phyloP scores from a whole-genome alignment of 768 basidiomycete genomes.

The Tylopilus balloui region DNA sequence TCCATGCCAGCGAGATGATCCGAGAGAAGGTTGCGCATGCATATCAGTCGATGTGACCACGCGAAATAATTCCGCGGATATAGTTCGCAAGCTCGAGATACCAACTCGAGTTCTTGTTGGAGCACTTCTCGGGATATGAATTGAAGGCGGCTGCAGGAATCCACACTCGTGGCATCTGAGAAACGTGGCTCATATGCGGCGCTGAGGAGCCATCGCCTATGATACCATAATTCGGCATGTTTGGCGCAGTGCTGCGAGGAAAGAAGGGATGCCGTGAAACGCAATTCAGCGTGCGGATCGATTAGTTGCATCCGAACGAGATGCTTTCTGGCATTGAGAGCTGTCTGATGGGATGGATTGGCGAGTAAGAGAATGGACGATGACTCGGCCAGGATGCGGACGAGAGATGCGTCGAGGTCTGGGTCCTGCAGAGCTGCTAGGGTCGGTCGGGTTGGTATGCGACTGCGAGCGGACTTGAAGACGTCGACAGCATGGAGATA shows the following conservation, averaged over 20 bases:
- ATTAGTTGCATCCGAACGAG: constrained; percentile 40
- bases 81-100: constrained; percentile 48
- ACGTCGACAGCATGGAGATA: constrained; percentile 44
- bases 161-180: not conserved
- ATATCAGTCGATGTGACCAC: constrained; percentile 59
- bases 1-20: constrained; percentile 16
- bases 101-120: constrained; percentile 45
- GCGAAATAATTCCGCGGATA: constrained; percentile 75
- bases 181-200: constrained; percentile 26
- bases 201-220: constrained; percentile 61
- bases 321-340: constrained; percentile 55
- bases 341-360: constrained; percentile 69
- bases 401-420: constrained; percentile 3
- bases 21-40: constrained; percentile 35
- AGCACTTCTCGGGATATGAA: constrained; percentile 34
- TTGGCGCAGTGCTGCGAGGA: constrained; percentile 55
- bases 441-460: not conserved
- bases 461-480: constrained; percentile 30
- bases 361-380: constrained; percentile 53
- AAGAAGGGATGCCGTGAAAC: constrained; percentile 42
- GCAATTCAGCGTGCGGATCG: constrained; percentile 44
- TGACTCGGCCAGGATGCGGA: constrained; percentile 27
- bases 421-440: not conserved
- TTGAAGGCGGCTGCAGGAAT: constrained; percentile 1
- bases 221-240: constrained; percentile 65